Percentiles rank a stretch among this genome's conserved stretches.
Conservation (phyloP, 805 yeast genomes). For the Myxozyma mucilagina region DNA sequence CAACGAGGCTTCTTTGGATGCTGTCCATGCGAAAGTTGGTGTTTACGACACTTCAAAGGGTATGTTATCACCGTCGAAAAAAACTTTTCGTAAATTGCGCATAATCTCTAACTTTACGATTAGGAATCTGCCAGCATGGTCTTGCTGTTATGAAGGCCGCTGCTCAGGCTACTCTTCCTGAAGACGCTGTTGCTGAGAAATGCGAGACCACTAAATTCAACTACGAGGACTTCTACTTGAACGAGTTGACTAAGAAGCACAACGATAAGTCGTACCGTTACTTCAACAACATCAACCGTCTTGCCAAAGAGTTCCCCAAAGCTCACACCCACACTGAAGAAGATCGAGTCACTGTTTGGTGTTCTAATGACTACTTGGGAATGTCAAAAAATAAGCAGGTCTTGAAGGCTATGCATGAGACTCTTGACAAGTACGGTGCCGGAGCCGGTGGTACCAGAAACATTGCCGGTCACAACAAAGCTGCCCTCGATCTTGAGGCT, state of each 20-base stretch:
- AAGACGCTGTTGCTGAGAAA: constrained; percentile 3
- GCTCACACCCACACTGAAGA: constrained; percentile 72
- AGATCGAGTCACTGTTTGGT: constrained; percentile 97
- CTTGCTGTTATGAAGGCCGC: constrained; percentile 33
- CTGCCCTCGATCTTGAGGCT: constrained; percentile 83
- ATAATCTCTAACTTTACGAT: neutral
- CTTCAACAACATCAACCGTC: constrained; percentile 94
- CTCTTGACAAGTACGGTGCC: constrained; percentile 88
- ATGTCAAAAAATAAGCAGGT: constrained; percentile 83
- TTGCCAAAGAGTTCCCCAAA: constrained; percentile 88
- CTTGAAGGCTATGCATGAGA: constrained; percentile 69
- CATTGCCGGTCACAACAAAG: constrained; percentile 94
- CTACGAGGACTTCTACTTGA: constrained; percentile 66
- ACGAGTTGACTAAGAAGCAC: constrained; percentile 72
- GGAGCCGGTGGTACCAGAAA: constrained; percentile 99
- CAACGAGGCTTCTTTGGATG: constrained; percentile 32
- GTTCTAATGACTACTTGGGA: constrained; percentile 96
- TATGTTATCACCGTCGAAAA: neutral
- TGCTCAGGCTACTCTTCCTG: constrained; percentile 18
- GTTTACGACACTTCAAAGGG: constrained; percentile 37
- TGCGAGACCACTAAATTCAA: constrained; percentile 49
- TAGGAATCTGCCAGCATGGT: constrained; percentile 32
- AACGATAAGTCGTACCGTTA: constrained; percentile 89
- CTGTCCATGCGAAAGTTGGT: constrained; percentile 35
- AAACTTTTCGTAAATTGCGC: neutral